Base-by-base conservation (phyloP, 2,329 filamentous ascomycete species). In the Leptosphaerulina australis region DNA sequence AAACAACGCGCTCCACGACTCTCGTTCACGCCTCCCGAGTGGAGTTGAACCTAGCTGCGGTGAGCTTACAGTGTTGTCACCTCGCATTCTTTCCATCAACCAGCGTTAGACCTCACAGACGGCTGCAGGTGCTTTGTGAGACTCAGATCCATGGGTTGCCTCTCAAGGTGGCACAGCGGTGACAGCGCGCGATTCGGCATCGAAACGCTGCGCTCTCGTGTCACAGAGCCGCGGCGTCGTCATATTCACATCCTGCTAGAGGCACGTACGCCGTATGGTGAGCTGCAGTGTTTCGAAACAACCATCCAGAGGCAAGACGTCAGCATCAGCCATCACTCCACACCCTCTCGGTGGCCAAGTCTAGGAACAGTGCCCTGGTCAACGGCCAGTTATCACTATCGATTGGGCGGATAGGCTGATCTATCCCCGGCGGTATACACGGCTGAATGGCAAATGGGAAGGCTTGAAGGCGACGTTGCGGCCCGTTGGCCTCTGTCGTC, bases 371-470 rank as follows among this genome's bases (percentile, higher is more conserved):
- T 65, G 63, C 57, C 59, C 33, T 41, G 45, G 50, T 44, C 55
- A 55, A 63, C 67, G 67, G 64, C 52, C 59, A 68, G 65, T 40
- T 71, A 71, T 69, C 69, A 66, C 60, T 69, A 72, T 72, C 69
- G 69, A 72, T 72, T 72, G 69, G 69, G 61, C 61, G 63, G 68
- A 66, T 70, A 69, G 66, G 66, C 66, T 67, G 62, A 62, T 52
- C 50, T 43, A 50, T 53, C 54, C 56, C 51, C 48, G 47, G 62
- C 48, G 45, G 34, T 24, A 53, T 41, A 50, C 50, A 63, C 50
- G 58, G 62, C 63, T 63, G 59, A 61, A 63, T 59, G 44, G 50
- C 51, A 63, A 60, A 62, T 59, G 51, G 46, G 39, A 49, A 47
- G 52, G 54, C 55, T 47, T 44, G 40, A 50, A 38, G 49, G 51